Evolutionary conservation across 2,329 filamentous ascomycete species (phyloP), one percentile per base, ranked within the genome.

Genomic region (Claviceps arundinis): DNA sequence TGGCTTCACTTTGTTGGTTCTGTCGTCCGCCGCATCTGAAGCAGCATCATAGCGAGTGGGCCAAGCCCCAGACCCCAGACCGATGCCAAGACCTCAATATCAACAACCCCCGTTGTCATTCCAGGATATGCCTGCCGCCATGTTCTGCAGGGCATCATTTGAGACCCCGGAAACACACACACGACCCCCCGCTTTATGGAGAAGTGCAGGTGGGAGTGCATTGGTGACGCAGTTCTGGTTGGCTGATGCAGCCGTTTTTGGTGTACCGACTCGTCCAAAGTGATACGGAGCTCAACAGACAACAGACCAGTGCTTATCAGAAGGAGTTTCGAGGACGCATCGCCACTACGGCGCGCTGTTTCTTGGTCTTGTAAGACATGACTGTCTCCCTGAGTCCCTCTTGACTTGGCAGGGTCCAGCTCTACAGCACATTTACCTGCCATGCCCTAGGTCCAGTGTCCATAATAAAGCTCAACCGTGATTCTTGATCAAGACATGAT

Each of bases 111-210:
- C 9, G 30, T 34, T 34, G 9, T 34, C 30, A 11, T 34, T 34
- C 30, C 30, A 11, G 30, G 30, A 34, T 34, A 4, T 4, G 47
- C 47, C 47, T 48, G 44, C 44, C 47, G 51, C 47, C 47, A 37
- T 47, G 47, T 50, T 34, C 48, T 50, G 51, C 51, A 53, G 47
- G 24, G 43, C 51, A 53, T 53, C 51, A 42, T 19, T 37, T 34
- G 30, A 9, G 30, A 34, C 30, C 26, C 24, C 24, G 24, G 6
- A 4, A 24, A 24, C 24, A 24, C 24, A 24, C 24, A n/a, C n/a
- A n/a, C n/a, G 24, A 24, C 24, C 5, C 24, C 24, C 30, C 30
- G 30, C 30, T 30, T 30, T 30, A 9, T 26, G 22, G 38, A 13
- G 22, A 30, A 30, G 19, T 46, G 47, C 51, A 49, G 16, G 26